Evolutionary conservation across 2,329 filamentous ascomycete species (phyloP).

Genomic region (Trichoderma atroviride): DNA sequence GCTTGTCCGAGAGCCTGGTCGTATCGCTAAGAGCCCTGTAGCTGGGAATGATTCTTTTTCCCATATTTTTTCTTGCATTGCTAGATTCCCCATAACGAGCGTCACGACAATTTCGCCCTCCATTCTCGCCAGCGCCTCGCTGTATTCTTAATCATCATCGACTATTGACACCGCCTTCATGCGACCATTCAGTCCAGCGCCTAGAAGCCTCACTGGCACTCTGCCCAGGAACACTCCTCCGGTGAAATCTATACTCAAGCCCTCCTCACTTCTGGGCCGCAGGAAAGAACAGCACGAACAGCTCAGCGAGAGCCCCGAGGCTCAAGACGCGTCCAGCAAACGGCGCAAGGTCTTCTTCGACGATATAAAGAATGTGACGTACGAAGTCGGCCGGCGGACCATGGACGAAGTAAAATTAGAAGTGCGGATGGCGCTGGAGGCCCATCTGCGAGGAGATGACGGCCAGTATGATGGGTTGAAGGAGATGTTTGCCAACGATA

Average conservation of each 20-base stretch:
- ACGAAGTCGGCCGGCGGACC: slow-evolving; percentile 56
- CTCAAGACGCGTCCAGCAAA: slow-evolving; percentile 52
- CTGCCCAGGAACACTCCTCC: slow-evolving; percentile 44
- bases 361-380: slow-evolving; percentile 58
- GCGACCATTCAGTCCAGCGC: slow-evolving; percentile 43
- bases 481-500: slow-evolving; percentile 58
- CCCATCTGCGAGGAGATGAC: slow-evolving; percentile 59
- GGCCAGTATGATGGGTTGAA: slow-evolving; percentile 65
- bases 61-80: not conserved
- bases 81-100: slow-evolving; percentile 13
- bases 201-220: slow-evolving; percentile 41
- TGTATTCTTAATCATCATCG: not conserved
- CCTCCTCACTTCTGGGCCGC: slow-evolving; percentile 49
- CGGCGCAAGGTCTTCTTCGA: slow-evolving; percentile 62
- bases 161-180: slow-evolving; percentile 22
- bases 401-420: slow-evolving; percentile 59
- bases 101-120: slow-evolving; percentile 1
- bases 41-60: slow-evolving; percentile 12
- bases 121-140: not conserved
- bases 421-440: slow-evolving; percentile 59
- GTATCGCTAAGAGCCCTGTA: not conserved
- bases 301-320: slow-evolving; percentile 44
- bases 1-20: not conserved
- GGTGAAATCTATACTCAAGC: slow-evolving; percentile 58
- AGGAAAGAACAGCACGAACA: slow-evolving; percentile 48